Evolutionary conservation across 768 basidiomycete genomes (phyloP).

Genomic region (Tylopilus felleus): DNA sequence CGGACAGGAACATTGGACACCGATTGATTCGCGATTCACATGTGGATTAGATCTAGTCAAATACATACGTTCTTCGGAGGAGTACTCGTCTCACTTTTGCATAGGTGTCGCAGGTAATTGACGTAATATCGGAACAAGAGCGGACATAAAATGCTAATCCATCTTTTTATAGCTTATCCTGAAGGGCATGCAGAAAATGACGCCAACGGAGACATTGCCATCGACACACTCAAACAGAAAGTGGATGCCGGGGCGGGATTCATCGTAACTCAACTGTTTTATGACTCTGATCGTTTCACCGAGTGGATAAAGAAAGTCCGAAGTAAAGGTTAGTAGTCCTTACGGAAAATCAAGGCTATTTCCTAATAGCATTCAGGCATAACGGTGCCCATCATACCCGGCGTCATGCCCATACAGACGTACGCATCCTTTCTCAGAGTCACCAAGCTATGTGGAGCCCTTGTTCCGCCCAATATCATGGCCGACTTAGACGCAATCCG

Average conservation of each 20-base stretch:
- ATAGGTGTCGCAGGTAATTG: slow-evolving; percentile 86
- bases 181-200: slow-evolving; percentile 76
- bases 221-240: slow-evolving; percentile 77
- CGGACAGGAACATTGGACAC: slow-evolving; percentile 91
- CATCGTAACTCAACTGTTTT: slow-evolving; percentile 95
- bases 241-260: slow-evolving; percentile 95
- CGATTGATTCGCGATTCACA: slow-evolving; percentile 77
- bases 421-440: slow-evolving; percentile 91
- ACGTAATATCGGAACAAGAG: neutral
- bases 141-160: neutral
- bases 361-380: slow-evolving; percentile 59
- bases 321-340: slow-evolving; percentile 52
- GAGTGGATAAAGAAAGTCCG: slow-evolving; percentile 74
- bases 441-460: slow-evolving; percentile 82
- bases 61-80: slow-evolving; percentile 75
- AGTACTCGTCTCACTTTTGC: slow-evolving; percentile 84
- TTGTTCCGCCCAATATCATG: slow-evolving; percentile 66
- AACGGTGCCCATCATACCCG: slow-evolving; percentile 85
- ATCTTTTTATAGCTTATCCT: slow-evolving; percentile 65
- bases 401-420: slow-evolving; percentile 97
- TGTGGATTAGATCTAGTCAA: slow-evolving; percentile 87
- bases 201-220: slow-evolving; percentile 55
- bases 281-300: slow-evolving; percentile 87
- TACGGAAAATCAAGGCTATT: neutral
- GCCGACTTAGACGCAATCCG: slow-evolving; percentile 69